Evolutionary conservation across 768 basidiomycete genomes (phyloP), one percentile per base, ranked within the genome.

Genomic region (Suillus luteus): DNA sequence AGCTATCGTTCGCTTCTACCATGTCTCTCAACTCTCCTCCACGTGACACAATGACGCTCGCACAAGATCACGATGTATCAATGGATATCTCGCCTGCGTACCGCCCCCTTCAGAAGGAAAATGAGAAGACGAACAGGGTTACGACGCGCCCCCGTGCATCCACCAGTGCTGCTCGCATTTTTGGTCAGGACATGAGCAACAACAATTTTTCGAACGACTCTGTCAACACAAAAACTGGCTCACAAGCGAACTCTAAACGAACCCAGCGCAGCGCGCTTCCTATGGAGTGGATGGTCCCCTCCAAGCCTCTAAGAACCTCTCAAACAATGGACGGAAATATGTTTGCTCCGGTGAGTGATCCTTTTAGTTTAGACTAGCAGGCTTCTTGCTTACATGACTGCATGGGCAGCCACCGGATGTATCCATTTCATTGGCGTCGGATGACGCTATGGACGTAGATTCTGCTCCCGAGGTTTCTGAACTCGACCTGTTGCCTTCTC

Each of bases 11-110:
- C 71, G 90, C 90, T 8, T 92, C 91, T 37, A 91, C 84, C 65
- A 88, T 93, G 74, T 94, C 92, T 8, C 78, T 94, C 55, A 82
- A 90, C 70, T 91, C 91, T 33, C 90, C 92, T 40, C 81, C 86
- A 15, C 81, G 77, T 57, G 80, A 84, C 35, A 71, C 78, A 59
- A 69, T 80, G 61, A 74, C 77, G 43, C 77, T 88, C 55, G 69
- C 82, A 8, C 77, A 82, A 37, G 86, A 86, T 31, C 81, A 80
- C 66, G 78, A 83, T 58, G 82, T 88, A 59, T 84, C 90, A 4
- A 93, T 93, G 92, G 92, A 93, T 70, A 89, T 94, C 55, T 93
- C 92, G 4, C 92, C 92, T 10, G 85, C 83, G 27, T 88, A 76
- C 8, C 74, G 64, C 52, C 61, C 67, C 35, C n/a, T 64, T 62